Base-by-base conservation (phyloP, 2,329 filamentous ascomycete genomes). In the Herpotrichia juniperi region DNA sequence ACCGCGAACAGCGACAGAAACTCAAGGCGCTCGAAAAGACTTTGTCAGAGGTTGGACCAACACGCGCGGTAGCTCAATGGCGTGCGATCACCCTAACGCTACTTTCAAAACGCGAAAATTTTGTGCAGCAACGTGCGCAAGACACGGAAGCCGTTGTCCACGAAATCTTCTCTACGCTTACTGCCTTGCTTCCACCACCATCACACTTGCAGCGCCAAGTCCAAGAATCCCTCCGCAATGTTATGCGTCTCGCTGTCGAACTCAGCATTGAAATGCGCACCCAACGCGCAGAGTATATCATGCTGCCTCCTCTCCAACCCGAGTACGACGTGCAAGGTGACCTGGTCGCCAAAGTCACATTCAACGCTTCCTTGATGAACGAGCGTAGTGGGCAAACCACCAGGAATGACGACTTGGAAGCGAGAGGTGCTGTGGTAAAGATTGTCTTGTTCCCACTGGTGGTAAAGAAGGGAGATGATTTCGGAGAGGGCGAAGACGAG, bases 111-210 rank as follows among this genome's bases (percentile, higher is more conserved):
- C 86, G 93, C 42, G 84, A 88, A 12, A 79, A 84, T n/a, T 99
- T 97, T 76, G 83, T 85, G 57, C 80, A 86, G 47, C 92, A 97
- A 75, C 89, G 92, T 65, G 87, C 90, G 48, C 87, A 89, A 64
- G 96, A 99, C 75, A 96, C 92, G 3, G 92, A 97, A 77, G 93
- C 93, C 26, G 93, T 99, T n/a, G 90, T 94, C 25, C 87, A 96
- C 66, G 93, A 93, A 64, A 87, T 99, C 63, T 90, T 94, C 74
- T 85, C 88, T 72, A 93, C 91, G 0, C 81, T 99, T 21, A 88
- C 87, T 54, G 87, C 86, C 59, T 87, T 99, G 62, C 84, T 99
- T 14, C 92, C 93, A 9, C 94, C 94, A 10, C 93, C 94, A 5
- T 83, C 85, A 47, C 86, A 94, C 63, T 81, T 93, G 50, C 89